Evolutionary conservation across 2,329 filamentous ascomycete genomes (phyloP).

Genomic region (Macrophomina tecta): DNA sequence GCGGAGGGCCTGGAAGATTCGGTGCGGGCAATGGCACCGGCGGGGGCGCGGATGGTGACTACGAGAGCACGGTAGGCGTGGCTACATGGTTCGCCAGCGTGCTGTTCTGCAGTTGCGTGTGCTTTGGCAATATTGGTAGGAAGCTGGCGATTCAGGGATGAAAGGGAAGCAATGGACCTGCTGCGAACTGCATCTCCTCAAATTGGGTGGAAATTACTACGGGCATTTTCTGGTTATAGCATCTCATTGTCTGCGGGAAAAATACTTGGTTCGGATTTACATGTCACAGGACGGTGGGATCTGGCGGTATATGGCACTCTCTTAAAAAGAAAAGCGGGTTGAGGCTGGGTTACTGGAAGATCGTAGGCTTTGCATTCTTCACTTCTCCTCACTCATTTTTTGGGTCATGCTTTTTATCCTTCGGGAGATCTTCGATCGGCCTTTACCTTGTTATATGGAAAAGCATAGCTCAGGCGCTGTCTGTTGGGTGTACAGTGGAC

Average conservation of each 20-base stretch:
- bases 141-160: constrained; percentile 60
- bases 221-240: neutral
- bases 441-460: neutral
- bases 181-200: neutral
- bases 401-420: neutral
- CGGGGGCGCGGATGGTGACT: constrained; percentile 10
- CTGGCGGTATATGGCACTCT: no score
- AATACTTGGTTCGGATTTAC: no score
- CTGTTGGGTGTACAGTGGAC: neutral
- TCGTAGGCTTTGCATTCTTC: neutral
- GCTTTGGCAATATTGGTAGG: constrained; percentile 94
- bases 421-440: neutral
- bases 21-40: constrained; percentile 9
- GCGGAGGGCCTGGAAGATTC: constrained; percentile 28
- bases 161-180: neutral
- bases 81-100: constrained; percentile 92
- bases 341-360: neutral
- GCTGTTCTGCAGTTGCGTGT: constrained; percentile 91
- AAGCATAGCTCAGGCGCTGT: constrained; percentile 23
- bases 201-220: neutral
- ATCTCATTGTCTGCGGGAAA: no score
- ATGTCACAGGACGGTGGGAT: no score
- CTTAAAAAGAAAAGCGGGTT: no score
- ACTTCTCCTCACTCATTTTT: neutral
- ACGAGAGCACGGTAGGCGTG: constrained; percentile 51